Evolutionary conservation across 2,329 filamentous ascomycete species (phyloP).

Genomic region (Atkinsonella texensis): DNA sequence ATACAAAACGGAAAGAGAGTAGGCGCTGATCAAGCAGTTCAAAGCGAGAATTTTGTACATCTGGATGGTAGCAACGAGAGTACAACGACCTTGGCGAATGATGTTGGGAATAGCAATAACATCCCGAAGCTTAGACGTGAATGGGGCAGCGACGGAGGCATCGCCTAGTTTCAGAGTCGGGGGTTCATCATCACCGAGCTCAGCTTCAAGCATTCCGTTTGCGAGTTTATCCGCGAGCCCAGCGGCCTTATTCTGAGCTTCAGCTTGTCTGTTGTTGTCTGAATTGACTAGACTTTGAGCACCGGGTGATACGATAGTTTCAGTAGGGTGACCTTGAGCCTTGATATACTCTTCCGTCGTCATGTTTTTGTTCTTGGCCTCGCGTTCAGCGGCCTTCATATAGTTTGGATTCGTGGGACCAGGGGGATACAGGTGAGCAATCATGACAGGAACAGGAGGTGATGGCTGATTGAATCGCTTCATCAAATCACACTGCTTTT

Average conservation of each 20-base stretch:
- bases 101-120: constrained; percentile 97
- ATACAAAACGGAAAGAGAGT: constrained; percentile 92
- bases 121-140: constrained; percentile 94
- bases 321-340: constrained; percentile 39
- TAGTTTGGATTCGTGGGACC: constrained; percentile 90
- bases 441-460: constrained; percentile 83
- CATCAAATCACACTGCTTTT: constrained; percentile 91
- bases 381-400: constrained; percentile 78
- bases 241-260: constrained; percentile 59
- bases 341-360: constrained; percentile 46
- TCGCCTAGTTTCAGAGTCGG: constrained; percentile 95
- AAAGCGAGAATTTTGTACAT: constrained; percentile 99
- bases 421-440: constrained; percentile 89
- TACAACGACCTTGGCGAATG: constrained; percentile 93
- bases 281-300: constrained; percentile 39
- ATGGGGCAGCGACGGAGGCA: constrained; percentile 91
- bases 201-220: constrained; percentile 75
- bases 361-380: constrained; percentile 67
- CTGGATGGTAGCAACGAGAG: constrained; percentile 94
- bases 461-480: constrained; percentile 84
- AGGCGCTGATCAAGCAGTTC: constrained; percentile 95
- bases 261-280: constrained; percentile 33
- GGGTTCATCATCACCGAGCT: constrained; percentile 79
- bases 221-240: constrained; percentile 80
- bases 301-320: constrained; percentile 55